These are phyloP conservation scores for Vitis vinifera DNA, from an alignment of 164 flowering plant genomes.

Conservation along the genomic window DNA sequence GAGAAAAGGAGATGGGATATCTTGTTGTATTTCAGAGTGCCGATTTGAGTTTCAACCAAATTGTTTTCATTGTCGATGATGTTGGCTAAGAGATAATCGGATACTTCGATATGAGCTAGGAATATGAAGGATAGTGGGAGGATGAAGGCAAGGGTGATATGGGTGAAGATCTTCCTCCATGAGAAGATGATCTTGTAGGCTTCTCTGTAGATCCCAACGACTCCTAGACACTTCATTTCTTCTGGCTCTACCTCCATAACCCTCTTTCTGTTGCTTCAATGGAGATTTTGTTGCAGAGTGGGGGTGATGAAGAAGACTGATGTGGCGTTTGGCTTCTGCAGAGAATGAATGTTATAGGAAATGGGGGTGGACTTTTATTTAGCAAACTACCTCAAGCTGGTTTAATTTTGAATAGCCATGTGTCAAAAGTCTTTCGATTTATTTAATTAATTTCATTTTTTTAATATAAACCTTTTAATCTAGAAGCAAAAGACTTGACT, in stretches of 20 bases:
- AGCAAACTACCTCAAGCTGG: too few species aligned
- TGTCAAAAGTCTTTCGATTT: too few species aligned
- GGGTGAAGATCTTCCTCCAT: slow-evolving; percentile 47
- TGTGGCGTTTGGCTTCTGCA: too few species aligned
- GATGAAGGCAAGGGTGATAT: slow-evolving; percentile 54
- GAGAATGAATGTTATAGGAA: too few species aligned
- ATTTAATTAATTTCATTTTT: too few species aligned
- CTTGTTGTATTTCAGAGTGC: slow-evolving; percentile 11
- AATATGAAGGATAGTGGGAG: slow-evolving; percentile 63
- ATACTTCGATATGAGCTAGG: slow-evolving; percentile 44
- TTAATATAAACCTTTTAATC: too few species aligned
- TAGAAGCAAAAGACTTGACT: too few species aligned
- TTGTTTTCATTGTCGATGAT: slow-evolving; percentile 23
- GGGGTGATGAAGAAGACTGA: too few species aligned
- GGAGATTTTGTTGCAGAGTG: not conserved
- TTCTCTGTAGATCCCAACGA: slow-evolving; percentile 40
- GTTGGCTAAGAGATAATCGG: slow-evolving; percentile 29
- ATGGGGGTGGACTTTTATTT: too few species aligned
- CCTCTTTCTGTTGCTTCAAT: not conserved
- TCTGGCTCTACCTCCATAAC: slow-evolving; percentile 51
- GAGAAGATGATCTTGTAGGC: slow-evolving; percentile 40
- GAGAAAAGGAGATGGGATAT: slow-evolving; percentile 20
- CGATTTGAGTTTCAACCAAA: slow-evolving; percentile 6
- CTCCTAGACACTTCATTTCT: slow-evolving; percentile 45
- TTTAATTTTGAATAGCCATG: too few species aligned